phyloP scores from a whole-genome alignment of 2,329 filamentous ascomycete species.

The Neofusicoccum ribis region DNA sequence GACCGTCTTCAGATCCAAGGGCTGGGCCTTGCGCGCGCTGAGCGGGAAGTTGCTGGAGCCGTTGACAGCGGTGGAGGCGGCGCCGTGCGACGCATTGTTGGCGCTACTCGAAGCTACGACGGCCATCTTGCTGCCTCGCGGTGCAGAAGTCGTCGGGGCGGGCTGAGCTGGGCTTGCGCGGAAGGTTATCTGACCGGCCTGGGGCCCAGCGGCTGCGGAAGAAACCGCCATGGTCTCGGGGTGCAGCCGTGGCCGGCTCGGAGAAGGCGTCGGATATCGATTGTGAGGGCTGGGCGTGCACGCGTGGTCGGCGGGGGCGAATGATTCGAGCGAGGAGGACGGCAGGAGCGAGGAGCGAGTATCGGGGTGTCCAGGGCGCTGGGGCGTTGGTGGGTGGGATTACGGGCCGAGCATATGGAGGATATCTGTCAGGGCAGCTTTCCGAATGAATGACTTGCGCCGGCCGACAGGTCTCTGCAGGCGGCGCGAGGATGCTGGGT shows the following conservation, averaged over 20 bases:
- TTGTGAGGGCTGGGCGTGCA: neutral
- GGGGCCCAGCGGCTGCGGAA: constrained; percentile 34
- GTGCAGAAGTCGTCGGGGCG: constrained; percentile 7
- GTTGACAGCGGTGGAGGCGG: constrained; percentile 25
- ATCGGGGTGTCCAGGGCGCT: constrained; percentile 8
- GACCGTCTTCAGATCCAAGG: constrained; percentile 84
- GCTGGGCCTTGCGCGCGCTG: constrained; percentile 64
- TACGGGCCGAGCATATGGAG: constrained; percentile 19
- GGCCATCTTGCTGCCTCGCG: constrained; percentile 29
- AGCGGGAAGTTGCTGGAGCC: constrained; percentile 53
- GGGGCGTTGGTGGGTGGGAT: constrained; percentile 10
- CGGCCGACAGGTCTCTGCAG: constrained; percentile 3
- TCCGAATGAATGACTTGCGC: constrained; percentile 17
- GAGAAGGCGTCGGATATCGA: neutral
- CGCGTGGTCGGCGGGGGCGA: neutral
- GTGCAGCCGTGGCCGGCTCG: constrained; percentile 16
- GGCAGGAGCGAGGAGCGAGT: neutral
- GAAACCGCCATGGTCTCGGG: constrained; percentile 37
- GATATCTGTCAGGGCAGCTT: constrained; percentile 18
- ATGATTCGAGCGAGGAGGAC: neutral
- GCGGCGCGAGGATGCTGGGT: constrained; percentile 12
- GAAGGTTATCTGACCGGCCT: constrained; percentile 34
- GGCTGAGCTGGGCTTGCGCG: constrained; percentile 35
- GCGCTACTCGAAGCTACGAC: constrained; percentile 29
- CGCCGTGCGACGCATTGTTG: constrained; percentile 1